phyloP scores from a whole-genome alignment of 345 rosid genomes.

The Cochlearia excelsa region DNA sequence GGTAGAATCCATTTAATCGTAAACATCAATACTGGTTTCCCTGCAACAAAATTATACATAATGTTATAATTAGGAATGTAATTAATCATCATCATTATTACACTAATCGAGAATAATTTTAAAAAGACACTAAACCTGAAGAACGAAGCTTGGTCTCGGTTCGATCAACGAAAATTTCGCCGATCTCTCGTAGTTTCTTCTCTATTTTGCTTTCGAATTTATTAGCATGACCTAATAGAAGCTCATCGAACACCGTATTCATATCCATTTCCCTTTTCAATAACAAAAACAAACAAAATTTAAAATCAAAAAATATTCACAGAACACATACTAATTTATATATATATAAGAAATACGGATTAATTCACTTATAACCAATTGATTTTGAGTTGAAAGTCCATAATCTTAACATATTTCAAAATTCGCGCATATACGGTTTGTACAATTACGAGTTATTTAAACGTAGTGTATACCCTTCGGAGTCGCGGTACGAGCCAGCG shows the following conservation, averaged over 20 bases:
- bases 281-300: too few relatives aligned
- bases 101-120: too few relatives aligned
- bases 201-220: conserved; percentile 52
- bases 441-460: too few relatives aligned
- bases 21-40: conserved; percentile 49
- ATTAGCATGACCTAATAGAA: conserved; percentile 44
- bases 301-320: too few relatives aligned
- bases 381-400: too few relatives aligned
- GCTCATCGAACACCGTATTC: conserved; percentile 46
- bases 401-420: too few relatives aligned
- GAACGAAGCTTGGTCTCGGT: conserved; percentile 54
- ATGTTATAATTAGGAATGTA: too few relatives aligned
- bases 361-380: too few relatives aligned
- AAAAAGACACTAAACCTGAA: conserved; percentile 42
- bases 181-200: conserved; percentile 68
- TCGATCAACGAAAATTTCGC: conserved; percentile 50
- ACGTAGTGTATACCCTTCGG: conserved; percentile 39
- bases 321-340: too few relatives aligned
- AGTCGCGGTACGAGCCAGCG: conserved; percentile 72
- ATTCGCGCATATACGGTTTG: too few relatives aligned
- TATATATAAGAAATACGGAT: too few relatives aligned
- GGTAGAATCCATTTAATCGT: conserved; percentile 60
- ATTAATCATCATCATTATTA: too few relatives aligned
- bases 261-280: conserved; percentile 44
- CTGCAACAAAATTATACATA: conserved; percentile 34